phyloP scores from a whole-genome alignment of 306 rosid species.

The Begonia masoniana region DNA sequence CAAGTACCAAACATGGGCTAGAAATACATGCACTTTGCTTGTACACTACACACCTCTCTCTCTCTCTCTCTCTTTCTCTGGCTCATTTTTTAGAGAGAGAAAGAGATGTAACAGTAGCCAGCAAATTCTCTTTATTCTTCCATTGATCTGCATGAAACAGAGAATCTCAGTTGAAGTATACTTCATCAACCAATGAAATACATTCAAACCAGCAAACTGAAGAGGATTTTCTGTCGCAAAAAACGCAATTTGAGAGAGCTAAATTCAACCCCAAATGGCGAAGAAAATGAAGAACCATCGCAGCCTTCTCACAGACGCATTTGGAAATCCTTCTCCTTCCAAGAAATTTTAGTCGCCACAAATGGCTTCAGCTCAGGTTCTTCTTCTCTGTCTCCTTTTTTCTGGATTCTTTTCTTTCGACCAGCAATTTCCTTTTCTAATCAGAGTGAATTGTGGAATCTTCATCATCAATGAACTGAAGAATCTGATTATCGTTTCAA shows the following conservation, averaged over 20 bases:
- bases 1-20: too few relatives aligned
- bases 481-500: too few relatives aligned
- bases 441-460: too few relatives aligned
- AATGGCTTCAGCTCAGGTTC: slow-evolving; percentile 71
- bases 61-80: not conserved
- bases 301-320: slow-evolving; percentile 34
- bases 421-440: too few relatives aligned
- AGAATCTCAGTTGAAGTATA: not conserved
- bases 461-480: too few relatives aligned
- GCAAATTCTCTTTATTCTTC: not conserved
- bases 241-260: slow-evolving; percentile 34
- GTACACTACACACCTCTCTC: too few relatives aligned
- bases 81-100: not conserved
- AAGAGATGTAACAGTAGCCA: not conserved
- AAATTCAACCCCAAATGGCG: slow-evolving; percentile 11
- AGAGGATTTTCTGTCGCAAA: slow-evolving; percentile 67
- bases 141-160: not conserved
- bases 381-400: too few relatives aligned
- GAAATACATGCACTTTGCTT: too few relatives aligned
- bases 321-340: slow-evolving; percentile 87
- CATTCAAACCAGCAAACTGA: slow-evolving; percentile 52
- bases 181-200: slow-evolving; percentile 35
- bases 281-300: not conserved
- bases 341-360: slow-evolving; percentile 61
- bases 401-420: too few relatives aligned